Base-by-base conservation (phyloP, 2,329 filamentous ascomycete species). In the Escovopsis sp. region DNA sequence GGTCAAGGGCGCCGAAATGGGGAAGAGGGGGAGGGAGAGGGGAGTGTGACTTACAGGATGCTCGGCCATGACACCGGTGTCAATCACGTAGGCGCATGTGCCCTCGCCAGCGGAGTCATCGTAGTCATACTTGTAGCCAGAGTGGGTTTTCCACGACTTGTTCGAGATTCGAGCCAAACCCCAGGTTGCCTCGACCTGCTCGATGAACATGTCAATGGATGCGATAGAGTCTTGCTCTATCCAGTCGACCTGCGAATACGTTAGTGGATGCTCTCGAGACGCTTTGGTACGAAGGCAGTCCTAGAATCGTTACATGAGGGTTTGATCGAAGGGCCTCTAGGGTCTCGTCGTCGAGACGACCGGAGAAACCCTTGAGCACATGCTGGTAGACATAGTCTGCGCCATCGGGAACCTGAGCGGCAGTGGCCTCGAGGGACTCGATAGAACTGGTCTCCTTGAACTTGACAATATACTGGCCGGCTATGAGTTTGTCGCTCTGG, bases 51-150 rank as follows among this genome's bases (percentile, higher is more conserved):
- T 44, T 60, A 58, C 63, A 4, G 51, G 49, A 46, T 67, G 64
- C 7, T 52, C 51, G 13, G 53, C 39, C 27, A 55, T 56, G 42
- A 68, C 64, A 7, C 67, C 67, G 5, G 66, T 66, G 48, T 70
- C 68, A 35, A 71, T 59, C 34, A 71, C 54, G 46, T 70, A 70
- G 14, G 61, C 58, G 32, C 60, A 68, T 8, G 61, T 62, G 7
- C 59, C 64, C 37, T 53, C 51, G 7, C 64, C 66, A 1, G 62
- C 62, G n/a, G 49, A 59, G 6, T 53, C 50, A 34, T 67, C 62
- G 43, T 62, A 67, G 39, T 53, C 51, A 49, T 66, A 67, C 13
- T 50, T 53, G 13, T 48, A 56, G 15, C 50, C 46, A 7, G 54
- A 54, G 4, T 54, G 51, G 5, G 8, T 5, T 11, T 30, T 30